Evolutionary conservation across 2,329 filamentous ascomycete species (phyloP), one percentile per base, ranked within the genome.

Genomic region (Nigrospora osmanthi): DNA sequence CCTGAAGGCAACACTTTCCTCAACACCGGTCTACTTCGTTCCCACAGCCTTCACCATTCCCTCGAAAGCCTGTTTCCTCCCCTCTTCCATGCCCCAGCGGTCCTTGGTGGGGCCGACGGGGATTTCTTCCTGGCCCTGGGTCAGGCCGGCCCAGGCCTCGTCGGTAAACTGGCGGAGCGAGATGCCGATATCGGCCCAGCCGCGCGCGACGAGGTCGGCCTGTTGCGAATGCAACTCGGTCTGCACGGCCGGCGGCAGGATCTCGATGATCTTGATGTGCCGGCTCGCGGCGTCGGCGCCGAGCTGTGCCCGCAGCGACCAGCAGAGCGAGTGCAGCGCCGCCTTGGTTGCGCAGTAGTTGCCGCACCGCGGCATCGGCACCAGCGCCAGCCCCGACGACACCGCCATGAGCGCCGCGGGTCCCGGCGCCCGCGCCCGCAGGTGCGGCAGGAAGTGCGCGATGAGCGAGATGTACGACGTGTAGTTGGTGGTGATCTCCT

Each of bases 281-380:
- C 49, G 46, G 11, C 55, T 62, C 11, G 51, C 52, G 11, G 37
- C 39, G 43, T 59, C 50, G 35, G 39, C 42, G 10, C 52, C 50
- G 15, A 77, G 58, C 54, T 73, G 64, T 43, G 69, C 60, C 6
- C 71, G 61, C 15, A 74, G 52, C 36, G 64, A 69, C 47, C 73
- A 63, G 19, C 65, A 53, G 42, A 74, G 73, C 5, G 62, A 61
- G 51, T 76, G 72, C 34, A 79, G 56, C 3, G 75, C 76, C 0
- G 74, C 69, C 53, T 79, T 80, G 11, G 70, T 70, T 2, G 72
- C 72, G 43, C 68, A 76, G 62, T 79, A 80, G 33, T 70, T 73
- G 1, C 69, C 65, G 52, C 71, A 66, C 0, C 61, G 57, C n/a
- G 63, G 56, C 2, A 69, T 60, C 0, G 74, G 75, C 11, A 78